These are phyloP conservation scores for Astraeus odoratus DNA, from an alignment of 768 basidiomycete species.

Conservation along the genomic window DNA sequence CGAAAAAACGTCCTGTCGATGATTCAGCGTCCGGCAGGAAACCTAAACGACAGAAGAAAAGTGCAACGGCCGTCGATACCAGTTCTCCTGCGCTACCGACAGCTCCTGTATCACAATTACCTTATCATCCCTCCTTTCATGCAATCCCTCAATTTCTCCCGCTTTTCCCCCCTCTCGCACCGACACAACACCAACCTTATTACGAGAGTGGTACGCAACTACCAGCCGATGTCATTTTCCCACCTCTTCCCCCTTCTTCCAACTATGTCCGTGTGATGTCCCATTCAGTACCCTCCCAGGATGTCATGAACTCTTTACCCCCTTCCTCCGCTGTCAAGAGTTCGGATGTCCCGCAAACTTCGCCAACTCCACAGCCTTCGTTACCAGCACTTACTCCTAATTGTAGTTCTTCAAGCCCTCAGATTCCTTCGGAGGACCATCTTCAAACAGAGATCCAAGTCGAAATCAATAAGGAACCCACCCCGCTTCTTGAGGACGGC, in stretches of 20 bases:
- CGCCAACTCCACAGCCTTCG: constrained; percentile 29
- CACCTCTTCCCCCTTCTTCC: constrained; percentile 55
- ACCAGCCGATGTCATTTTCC: constrained; percentile 65
- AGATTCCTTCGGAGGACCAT: constrained; percentile 27
- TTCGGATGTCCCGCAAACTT: constrained; percentile 18
- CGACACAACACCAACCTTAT: constrained; percentile 67
- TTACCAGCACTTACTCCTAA: constrained; percentile 62
- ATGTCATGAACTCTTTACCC: constrained; percentile 12
- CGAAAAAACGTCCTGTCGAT: constrained; percentile 36
- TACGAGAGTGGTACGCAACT: constrained; percentile 53
- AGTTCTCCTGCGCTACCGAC: constrained; percentile 14
- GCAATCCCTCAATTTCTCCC: constrained; percentile 21
- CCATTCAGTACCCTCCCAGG: constrained; percentile 8
- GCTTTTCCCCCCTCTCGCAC: constrained; percentile 49
- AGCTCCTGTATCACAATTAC: constrained; percentile 11
- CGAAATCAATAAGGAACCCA: constrained; percentile 12
- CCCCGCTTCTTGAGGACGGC: constrained; percentile 11
- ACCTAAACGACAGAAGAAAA: constrained; percentile 41
- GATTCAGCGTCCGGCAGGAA: constrained; percentile 33
- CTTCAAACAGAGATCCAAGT: constrained; percentile 9
- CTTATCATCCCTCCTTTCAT: constrained; percentile 17
- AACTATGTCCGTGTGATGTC: constrained; percentile 29
- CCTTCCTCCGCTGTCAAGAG: constrained; percentile 19
- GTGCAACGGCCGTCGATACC: constrained; percentile 16
- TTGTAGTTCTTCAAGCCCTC: constrained; percentile 59